Conservation (phyloP, 2,329 filamentous ascomycete genomes). For the Colletotrichum aenigma region DNA sequence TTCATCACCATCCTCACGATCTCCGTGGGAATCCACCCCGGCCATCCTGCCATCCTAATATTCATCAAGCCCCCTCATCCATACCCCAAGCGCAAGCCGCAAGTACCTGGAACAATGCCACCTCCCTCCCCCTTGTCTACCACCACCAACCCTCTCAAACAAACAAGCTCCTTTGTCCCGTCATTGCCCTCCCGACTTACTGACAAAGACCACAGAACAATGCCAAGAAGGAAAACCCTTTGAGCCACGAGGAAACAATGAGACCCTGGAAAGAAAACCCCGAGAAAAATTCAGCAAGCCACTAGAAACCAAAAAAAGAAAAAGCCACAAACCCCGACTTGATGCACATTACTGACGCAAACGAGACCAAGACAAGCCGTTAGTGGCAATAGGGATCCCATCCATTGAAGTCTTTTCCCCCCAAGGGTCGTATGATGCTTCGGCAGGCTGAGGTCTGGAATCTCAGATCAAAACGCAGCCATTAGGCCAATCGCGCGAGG, state of each 20-base stretch:
- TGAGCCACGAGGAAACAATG: neutral
- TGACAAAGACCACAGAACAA: neutral
- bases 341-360: neutral
- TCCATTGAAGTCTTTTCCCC: neutral
- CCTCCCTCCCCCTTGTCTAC: neutral
- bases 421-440: neutral
- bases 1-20: neutral
- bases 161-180: neutral
- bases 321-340: neutral
- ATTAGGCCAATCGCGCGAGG: neutral
- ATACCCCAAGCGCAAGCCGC: neutral
- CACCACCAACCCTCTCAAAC: neutral
- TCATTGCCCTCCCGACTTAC: neutral
- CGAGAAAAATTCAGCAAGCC: neutral
- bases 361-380: neutral
- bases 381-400: neutral
- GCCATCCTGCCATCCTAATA: neutral
- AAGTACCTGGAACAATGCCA: neutral
- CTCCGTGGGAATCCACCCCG: neutral
- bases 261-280: neutral
- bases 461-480: neutral
- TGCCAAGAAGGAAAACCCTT: neutral
- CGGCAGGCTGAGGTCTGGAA: neutral
- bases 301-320: neutral
- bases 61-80: neutral